phyloP scores from a whole-genome alignment of 1,139 yeast genomes.

The Yamadazyma atlantica region DNA sequence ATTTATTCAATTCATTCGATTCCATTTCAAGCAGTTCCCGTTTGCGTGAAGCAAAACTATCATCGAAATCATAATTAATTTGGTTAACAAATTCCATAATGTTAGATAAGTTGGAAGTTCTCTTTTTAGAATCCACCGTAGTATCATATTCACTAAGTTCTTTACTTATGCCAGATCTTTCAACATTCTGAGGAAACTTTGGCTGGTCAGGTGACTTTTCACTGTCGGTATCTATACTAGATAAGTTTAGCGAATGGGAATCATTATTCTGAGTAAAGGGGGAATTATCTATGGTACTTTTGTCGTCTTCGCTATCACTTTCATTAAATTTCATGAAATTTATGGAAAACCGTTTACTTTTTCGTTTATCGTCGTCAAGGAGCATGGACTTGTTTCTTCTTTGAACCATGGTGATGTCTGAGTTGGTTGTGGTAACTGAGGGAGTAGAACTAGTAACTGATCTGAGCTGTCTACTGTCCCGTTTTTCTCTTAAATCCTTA shows the following conservation, averaged over 20 bases:
- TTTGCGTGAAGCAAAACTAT: constrained; percentile 1
- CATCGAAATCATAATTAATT: constrained; percentile 11
- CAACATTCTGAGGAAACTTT: not conserved
- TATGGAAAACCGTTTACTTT: constrained; percentile 9
- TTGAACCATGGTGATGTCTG: not conserved
- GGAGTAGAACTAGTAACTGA: constrained; percentile 2
- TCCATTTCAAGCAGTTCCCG: constrained; percentile 4
- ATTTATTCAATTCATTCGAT: constrained; percentile 4
- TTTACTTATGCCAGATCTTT: not conserved
- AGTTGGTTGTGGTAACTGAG: not conserved
- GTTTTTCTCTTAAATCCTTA: not conserved
- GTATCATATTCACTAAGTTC: constrained; percentile 1
- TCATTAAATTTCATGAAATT: constrained; percentile 6
- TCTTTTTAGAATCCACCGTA: constrained; percentile 5
- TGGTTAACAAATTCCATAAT: constrained; percentile 16
- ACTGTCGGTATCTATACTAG: constrained; percentile 6
- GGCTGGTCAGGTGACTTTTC: not conserved
- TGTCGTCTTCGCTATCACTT: constrained; percentile 8
- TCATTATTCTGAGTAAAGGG: constrained; percentile 13
- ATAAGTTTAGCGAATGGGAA: constrained; percentile 4
- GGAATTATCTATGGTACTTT: constrained; percentile 8
- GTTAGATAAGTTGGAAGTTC: constrained; percentile 14
- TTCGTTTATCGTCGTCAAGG: constrained; percentile 4
- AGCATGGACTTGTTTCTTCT: constrained; percentile 4
- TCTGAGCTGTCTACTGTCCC: too few relatives aligned